Evolutionary conservation across 257 asterid species (phyloP).

Genomic region (Rhazya stricta): DNA sequence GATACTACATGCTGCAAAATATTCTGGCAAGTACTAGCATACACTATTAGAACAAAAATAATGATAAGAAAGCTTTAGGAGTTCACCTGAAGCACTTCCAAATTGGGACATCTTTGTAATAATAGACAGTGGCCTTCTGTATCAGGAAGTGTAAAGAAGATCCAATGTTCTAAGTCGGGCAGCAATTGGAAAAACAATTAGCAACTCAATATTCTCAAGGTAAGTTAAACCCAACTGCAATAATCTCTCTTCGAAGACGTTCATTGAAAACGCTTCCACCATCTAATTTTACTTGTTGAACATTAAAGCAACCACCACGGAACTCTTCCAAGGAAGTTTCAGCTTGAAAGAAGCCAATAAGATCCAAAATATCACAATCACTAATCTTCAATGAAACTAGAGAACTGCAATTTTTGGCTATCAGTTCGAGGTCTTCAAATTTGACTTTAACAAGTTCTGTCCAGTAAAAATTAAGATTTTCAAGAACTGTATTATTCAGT

Average conservation of each 20-base stretch:
- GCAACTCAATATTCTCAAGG: slow-evolving; percentile 52
- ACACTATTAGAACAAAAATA: background rate
- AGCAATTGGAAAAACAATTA: slow-evolving; percentile 56
- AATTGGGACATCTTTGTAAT: slow-evolving; percentile 58
- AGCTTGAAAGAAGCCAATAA: slow-evolving; percentile 49
- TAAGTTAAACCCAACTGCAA: slow-evolving; percentile 56
- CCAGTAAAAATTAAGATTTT: slow-evolving; percentile 66
- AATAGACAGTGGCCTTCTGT: slow-evolving; percentile 72
- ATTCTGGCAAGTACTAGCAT: no score
- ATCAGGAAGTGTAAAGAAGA: slow-evolving; percentile 69
- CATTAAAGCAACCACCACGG: slow-evolving; percentile 61
- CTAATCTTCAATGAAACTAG: slow-evolving; percentile 59
- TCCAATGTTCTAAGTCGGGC: slow-evolving; percentile 60
- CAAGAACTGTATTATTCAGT: slow-evolving; percentile 50
- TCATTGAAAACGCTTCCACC: slow-evolving; percentile 44
- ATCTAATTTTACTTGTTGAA: slow-evolving; percentile 36
- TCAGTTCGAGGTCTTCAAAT: slow-evolving; percentile 57
- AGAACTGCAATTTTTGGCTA: slow-evolving; percentile 62
- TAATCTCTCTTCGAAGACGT: slow-evolving; percentile 38
- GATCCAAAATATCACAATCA: slow-evolving; percentile 51
- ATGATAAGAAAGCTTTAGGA: slow-evolving; percentile 5
- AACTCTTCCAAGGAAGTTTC: slow-evolving; percentile 63
- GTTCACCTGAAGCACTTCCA: slow-evolving; percentile 70
- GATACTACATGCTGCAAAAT: no score
- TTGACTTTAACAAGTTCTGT: slow-evolving; percentile 44